A percentile compares a stretch with the other conserved stretches of the same genome.
Evolutionary conservation across 495 filamentous ascomycete genomes (phyloP).

Genomic region (Penicillium alfredii): DNA sequence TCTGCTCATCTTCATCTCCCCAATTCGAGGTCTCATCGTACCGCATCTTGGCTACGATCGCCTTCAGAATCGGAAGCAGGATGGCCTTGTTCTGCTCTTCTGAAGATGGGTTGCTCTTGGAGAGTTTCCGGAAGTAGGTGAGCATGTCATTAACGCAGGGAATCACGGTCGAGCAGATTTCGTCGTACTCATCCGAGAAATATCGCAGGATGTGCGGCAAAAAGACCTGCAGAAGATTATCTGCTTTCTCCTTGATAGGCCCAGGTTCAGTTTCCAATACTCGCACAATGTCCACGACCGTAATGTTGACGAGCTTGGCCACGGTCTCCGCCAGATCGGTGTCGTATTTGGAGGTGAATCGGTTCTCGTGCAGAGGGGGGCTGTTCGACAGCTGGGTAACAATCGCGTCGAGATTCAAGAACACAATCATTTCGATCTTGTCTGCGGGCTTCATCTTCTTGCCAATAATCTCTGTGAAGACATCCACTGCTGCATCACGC

Average conservation of each 20-base stretch:
- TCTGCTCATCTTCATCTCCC: constrained; percentile 91
- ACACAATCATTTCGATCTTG: constrained; percentile 88
- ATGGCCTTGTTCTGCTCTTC: constrained; percentile 66
- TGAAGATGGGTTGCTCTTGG: constrained; percentile 53
- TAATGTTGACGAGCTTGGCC: constrained; percentile 91
- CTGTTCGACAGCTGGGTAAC: constrained; percentile 75
- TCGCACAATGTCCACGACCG: constrained; percentile 76
- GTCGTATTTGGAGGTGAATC: constrained; percentile 80
- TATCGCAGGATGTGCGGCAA: constrained; percentile 81
- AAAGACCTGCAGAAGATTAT: constrained; percentile 72
- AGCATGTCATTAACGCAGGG: constrained; percentile 85
- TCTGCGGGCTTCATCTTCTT: constrained; percentile 96
- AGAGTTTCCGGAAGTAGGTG: constrained; percentile 74
- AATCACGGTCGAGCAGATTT: constrained; percentile 92
- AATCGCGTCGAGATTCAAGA: constrained; percentile 78
- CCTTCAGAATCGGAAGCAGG: constrained; percentile 79
- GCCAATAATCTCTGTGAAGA: constrained; percentile 88
- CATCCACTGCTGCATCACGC: constrained; percentile 80
- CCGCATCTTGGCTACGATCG: constrained; percentile 90
- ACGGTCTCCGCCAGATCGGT: constrained; percentile 91
- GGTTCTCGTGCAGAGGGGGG: constrained; percentile 66
- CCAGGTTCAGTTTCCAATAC: constrained; percentile 59
- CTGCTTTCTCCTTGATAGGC: constrained; percentile 54
- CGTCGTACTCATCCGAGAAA: constrained; percentile 96
- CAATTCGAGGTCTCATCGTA: constrained; percentile 92